Base-by-base conservation (phyloP, 805 yeast species). In the Saccharomycopsis selenospora region DNA sequence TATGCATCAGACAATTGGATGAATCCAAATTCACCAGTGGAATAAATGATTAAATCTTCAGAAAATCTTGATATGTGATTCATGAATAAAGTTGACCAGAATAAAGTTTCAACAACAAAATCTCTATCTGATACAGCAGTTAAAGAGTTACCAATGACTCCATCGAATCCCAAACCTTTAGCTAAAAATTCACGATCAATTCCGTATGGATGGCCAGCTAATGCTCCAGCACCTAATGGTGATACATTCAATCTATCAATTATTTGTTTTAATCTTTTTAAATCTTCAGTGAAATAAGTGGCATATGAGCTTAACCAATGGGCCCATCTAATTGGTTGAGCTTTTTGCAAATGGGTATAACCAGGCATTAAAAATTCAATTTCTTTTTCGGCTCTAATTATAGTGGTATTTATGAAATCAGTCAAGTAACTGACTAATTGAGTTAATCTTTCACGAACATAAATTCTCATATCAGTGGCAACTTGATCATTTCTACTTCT, bases 141-240 rank as follows among this genome's bases (percentile, higher is more conserved):
- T 58, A 93, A 71, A 1, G 98, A 91, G 69, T 93, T 93, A 48
- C 98, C 98, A 70, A 93, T 90, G 42, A 87, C 89, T 3, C 89
- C 82, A 48, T 72, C 67, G 59, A 93, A 93, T 0, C 91, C 95
- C 40, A 93, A 73, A 17, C 80, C 85, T 43, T 74, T 61, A 22
- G 97, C 96, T 56, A 93, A 67, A 60, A 69, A 89, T 63, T 91
- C 96, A 63, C 99, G 77, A 67, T 93, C 98, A 56, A 93, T 87
- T n/a, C 98, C 98, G 62, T 90, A 93, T 36, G 99, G 99, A 65
- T 93, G 99, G 49, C 99, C 99, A 17, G 99, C 99, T 53, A 93
- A 75, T 5, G 99, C 99, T 59, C 99, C 99, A 3, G 91, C 81
- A 48, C 99, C 99, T 53, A 93, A 74, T 40, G 99, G 99, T 30